phyloP scores from a whole-genome alignment of 345 rosid species.

The Hirschfeldia incana region DNA sequence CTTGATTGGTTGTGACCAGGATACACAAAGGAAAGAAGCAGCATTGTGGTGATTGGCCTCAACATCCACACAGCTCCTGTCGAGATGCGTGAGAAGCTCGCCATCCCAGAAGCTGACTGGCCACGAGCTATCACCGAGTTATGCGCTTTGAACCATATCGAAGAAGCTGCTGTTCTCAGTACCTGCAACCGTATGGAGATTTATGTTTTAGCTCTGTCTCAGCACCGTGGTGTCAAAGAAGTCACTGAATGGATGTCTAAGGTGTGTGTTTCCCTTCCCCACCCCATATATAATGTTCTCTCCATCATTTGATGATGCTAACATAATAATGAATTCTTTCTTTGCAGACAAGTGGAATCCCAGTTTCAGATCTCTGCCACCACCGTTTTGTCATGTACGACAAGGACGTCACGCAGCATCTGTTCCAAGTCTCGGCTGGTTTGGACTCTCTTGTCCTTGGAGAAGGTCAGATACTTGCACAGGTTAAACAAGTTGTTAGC shows the following conservation, averaged over 20 bases:
- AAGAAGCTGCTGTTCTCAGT: neutral
- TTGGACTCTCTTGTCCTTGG: slow-evolving; percentile 82
- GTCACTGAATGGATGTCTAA: slow-evolving; percentile 88
- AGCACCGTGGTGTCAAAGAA: slow-evolving; percentile 70
- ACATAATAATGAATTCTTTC: slow-evolving; percentile 5
- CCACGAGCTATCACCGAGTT: neutral
- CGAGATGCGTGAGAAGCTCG: slow-evolving; percentile 11
- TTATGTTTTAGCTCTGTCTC: slow-evolving; percentile 23
- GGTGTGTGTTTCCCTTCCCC: slow-evolving; percentile 44
- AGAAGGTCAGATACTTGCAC: slow-evolving; percentile 82
- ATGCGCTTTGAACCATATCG: neutral
- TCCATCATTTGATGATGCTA: neutral
- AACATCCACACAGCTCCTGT: neutral
- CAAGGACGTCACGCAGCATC: slow-evolving; percentile 81
- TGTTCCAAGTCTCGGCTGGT: slow-evolving; percentile 98
- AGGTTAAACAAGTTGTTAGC: slow-evolving; percentile 76
- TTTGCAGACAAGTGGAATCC: slow-evolving; percentile 69
- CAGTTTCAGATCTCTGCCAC: slow-evolving; percentile 63
- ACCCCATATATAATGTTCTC: neutral
- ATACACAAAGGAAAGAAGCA: neutral
- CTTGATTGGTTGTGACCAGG: neutral
- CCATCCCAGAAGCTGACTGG: neutral
- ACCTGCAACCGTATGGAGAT: slow-evolving; percentile 49
- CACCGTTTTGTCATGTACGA: slow-evolving; percentile 80
- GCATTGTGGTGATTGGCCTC: neutral